These are phyloP conservation scores for Tinospora cordifolia DNA, from an alignment of 164 flowering plant genomes.

Conservation along the genomic window DNA sequence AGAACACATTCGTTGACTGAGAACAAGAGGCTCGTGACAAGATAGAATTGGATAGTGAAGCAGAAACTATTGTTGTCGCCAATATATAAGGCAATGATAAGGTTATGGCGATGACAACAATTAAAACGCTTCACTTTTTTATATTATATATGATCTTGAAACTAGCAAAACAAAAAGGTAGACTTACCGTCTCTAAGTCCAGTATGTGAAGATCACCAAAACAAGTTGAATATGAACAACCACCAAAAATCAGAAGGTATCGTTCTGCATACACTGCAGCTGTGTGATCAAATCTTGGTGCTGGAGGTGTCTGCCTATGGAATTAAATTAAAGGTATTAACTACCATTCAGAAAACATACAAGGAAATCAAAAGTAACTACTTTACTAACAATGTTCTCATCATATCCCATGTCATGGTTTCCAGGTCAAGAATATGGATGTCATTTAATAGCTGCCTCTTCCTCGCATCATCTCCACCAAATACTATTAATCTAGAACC, in stretches of 20 bases:
- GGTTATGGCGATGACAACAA: neutral
- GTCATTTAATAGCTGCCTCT: conserved; percentile 63
- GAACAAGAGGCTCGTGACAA: neutral
- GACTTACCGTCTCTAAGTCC: conserved; percentile 73
- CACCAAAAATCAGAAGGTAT: conserved; percentile 84
- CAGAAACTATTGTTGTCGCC: neutral
- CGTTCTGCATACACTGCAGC: conserved; percentile 73
- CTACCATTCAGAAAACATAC: conserved; percentile 13
- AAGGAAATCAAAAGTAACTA: neutral
- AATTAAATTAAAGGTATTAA: conserved; percentile 28
- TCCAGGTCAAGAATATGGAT: conserved; percentile 71
- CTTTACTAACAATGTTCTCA: conserved; percentile 46
- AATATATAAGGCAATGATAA: neutral
- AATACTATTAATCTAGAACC: conserved; percentile 74
- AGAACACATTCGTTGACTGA: too few species aligned
- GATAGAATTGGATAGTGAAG: neutral
- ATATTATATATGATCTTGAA: neutral
- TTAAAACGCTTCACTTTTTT: neutral
- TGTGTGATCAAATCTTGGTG: conserved; percentile 88
- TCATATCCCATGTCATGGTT: conserved; percentile 63
- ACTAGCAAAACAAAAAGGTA: neutral
- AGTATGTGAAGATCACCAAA: conserved; percentile 86
- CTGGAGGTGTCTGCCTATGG: conserved; percentile 72
- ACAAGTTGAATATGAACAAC: conserved; percentile 83
- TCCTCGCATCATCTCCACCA: conserved; percentile 75